Conservation (phyloP, 78 protist genomes). For the Kipferlia bialata region DNA sequence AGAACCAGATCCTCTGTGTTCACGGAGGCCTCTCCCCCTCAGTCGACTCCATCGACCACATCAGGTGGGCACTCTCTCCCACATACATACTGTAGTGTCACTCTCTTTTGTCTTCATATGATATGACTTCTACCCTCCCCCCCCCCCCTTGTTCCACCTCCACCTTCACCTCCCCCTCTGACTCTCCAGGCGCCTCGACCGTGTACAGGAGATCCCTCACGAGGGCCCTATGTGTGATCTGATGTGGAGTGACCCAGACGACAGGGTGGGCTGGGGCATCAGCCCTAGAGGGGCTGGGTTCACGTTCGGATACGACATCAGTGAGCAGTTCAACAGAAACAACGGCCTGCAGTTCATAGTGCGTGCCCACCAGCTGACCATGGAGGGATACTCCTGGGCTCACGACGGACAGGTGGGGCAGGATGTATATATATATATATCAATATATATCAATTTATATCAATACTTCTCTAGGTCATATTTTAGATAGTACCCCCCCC, state of each 20-base stretch:
- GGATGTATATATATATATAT: too few species aligned
- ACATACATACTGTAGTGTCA: neutral
- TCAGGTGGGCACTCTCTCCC: neutral
- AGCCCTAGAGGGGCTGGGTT: constrained; percentile 94
- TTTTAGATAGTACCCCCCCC: too few species aligned
- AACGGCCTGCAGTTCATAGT: constrained; percentile 60
- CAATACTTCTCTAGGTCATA: too few species aligned
- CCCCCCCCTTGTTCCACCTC: too few species aligned
- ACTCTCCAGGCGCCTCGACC: too few species aligned
- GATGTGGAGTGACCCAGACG: constrained; percentile 96
- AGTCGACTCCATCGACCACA: constrained; percentile 72
- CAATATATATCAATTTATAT: too few species aligned
- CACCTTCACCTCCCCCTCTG: too few species aligned
- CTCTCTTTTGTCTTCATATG: neutral
- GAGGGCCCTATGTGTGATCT: constrained; percentile 98
- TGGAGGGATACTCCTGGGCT: constrained; percentile 91
- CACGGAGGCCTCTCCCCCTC: constrained; percentile 98
- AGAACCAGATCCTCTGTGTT: constrained; percentile 78
- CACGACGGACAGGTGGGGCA: constrained; percentile 66
- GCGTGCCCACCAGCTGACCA: constrained; percentile 92
- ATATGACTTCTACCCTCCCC: neutral
- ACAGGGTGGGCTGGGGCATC: constrained; percentile 25
- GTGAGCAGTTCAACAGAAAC: constrained; percentile 66
- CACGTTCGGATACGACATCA: constrained; percentile 75
- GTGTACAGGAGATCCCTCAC: constrained; percentile 90